phyloP scores from a whole-genome alignment of 768 basidiomycete genomes.

The Kondoa subrosea region DNA sequence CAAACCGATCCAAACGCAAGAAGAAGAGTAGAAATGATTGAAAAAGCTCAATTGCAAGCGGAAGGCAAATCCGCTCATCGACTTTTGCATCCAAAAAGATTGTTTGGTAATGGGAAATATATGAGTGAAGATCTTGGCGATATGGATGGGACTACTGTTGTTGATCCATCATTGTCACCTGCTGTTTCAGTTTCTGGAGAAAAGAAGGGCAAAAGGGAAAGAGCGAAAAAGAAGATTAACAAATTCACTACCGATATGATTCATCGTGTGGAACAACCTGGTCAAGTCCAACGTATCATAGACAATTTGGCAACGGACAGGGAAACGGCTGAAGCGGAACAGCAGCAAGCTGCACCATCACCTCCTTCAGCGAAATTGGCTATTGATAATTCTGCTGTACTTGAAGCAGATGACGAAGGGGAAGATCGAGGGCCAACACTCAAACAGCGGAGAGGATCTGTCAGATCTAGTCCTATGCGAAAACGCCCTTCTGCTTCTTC shows the following conservation, averaged over 20 bases:
- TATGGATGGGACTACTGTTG: too few relatives aligned
- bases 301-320: background rate
- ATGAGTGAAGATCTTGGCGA: slow-evolving; percentile 31
- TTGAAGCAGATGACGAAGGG: background rate
- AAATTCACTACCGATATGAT: slow-evolving; percentile 6
- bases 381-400: background rate
- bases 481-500: background rate
- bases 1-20: slow-evolving; percentile 11
- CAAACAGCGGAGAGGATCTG: background rate
- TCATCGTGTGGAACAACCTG: background rate
- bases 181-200: too few relatives aligned
- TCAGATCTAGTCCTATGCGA: background rate
- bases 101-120: slow-evolving; percentile 49
- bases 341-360: background rate
- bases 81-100: background rate
- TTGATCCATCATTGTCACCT: too few relatives aligned
- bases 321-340: slow-evolving; percentile 6
- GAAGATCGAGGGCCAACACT: background rate
- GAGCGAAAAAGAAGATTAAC: slow-evolving; percentile 21
- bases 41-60: slow-evolving; percentile 4
- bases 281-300: slow-evolving; percentile 5
- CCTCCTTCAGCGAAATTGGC: too few relatives aligned
- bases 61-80: background rate
- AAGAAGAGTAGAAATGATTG: slow-evolving; percentile 4
- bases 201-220: slow-evolving; percentile 26